Conservation (phyloP, 495 filamentous ascomycete species). For the Friedmanniomyces endolithicus region DNA sequence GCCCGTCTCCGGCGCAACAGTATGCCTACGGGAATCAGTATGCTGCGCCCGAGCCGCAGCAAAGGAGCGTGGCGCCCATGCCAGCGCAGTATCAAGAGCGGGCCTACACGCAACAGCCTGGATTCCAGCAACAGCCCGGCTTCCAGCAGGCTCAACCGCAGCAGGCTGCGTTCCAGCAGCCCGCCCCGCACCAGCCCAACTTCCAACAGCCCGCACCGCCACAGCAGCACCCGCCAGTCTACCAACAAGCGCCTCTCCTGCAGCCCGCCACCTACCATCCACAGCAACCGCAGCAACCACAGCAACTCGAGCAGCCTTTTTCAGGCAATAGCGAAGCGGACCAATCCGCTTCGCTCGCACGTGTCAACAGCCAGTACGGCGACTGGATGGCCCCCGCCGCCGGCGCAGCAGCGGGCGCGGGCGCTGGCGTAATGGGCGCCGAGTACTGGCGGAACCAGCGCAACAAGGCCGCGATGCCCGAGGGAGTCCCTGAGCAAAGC, state of each 20-base stretch:
- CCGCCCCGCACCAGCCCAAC: neutral
- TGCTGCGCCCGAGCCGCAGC: neutral
- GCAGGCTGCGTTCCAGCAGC: neutral
- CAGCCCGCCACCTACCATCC: neutral
- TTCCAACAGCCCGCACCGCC: neutral
- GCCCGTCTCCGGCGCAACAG: neutral
- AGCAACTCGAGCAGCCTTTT: slow-evolving; percentile 16
- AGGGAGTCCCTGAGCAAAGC: neutral
- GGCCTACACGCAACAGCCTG: neutral
- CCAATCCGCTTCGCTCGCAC: neutral
- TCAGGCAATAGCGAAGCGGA: slow-evolving; percentile 13
- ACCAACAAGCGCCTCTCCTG: neutral
- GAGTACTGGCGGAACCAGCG: slow-evolving; percentile 19
- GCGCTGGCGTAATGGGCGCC: slow-evolving; percentile 20
- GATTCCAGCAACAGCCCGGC: neutral
- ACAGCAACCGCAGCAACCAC: slow-evolving; percentile 3
- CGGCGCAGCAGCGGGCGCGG: slow-evolving; percentile 26
- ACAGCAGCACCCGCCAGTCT: neutral
- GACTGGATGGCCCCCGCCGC: slow-evolving; percentile 32
- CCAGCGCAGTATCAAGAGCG: slow-evolving; percentile 3
- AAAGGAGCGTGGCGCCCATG: neutral
- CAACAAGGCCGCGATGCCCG: neutral
- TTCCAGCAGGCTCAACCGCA: neutral
- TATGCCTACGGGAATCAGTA: neutral
- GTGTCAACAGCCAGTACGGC: slow-evolving; percentile 26